Conservation (phyloP, 108 stramenopile species). For the Cylindrotheca closterium region DNA sequence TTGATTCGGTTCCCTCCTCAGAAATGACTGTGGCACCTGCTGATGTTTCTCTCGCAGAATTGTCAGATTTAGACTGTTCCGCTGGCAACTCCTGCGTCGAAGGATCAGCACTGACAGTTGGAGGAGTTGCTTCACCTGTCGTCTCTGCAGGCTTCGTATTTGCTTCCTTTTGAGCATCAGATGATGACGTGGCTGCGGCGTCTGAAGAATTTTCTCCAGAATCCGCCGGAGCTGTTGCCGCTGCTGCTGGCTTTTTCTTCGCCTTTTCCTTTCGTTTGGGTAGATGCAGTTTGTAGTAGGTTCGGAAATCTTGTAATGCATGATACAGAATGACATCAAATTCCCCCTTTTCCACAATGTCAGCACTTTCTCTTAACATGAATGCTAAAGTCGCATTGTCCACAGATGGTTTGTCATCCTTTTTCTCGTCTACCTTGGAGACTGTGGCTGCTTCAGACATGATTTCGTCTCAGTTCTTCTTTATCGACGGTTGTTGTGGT, state of each 20-base stretch:
- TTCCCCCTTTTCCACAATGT: conserved; percentile 57
- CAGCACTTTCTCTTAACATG: conserved; percentile 69
- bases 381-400: conserved; percentile 38
- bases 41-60: too few species aligned
- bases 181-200: neutral
- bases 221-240: neutral
- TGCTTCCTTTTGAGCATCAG: conserved; percentile 1
- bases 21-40: too few species aligned
- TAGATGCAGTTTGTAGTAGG: conserved; percentile 34
- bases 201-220: neutral
- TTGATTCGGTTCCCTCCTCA: too few species aligned
- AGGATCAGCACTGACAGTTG: neutral
- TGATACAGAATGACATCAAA: conserved; percentile 63
- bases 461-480: too few species aligned
- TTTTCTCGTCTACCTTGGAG: too few species aligned
- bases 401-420: conserved; percentile 3
- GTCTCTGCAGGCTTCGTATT: neutral
- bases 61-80: too few species aligned
- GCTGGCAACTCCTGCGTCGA: too few species aligned
- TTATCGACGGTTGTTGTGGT: too few species aligned
- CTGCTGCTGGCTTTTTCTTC: conserved; percentile 4
- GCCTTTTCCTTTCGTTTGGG: conserved; percentile 16
- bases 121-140: neutral
- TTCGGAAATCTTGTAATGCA: conserved; percentile 50
- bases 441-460: too few species aligned